These are phyloP conservation scores for Rhizophagus sp. DNA, from an alignment of 192 early-diverging fungal genomes.

Conservation along the genomic window DNA sequence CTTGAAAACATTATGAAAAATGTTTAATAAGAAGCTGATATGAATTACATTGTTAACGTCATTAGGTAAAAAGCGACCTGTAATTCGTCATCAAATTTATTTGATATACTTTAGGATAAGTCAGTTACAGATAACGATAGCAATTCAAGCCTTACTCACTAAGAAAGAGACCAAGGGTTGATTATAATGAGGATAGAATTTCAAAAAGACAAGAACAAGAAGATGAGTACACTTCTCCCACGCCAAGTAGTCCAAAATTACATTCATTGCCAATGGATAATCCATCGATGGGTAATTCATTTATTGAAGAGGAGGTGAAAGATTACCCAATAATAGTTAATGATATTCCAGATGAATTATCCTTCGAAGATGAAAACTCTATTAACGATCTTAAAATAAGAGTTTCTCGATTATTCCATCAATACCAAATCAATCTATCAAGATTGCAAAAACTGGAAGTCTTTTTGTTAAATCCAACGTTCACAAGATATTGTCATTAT, in stretches of 20 bases:
- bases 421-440: no score
- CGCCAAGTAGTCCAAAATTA: no score
- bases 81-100: conserved; percentile 19
- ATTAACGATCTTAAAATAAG: no score
- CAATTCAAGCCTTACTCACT: not conserved
- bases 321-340: no score
- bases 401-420: no score
- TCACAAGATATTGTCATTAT: conserved; percentile 3
- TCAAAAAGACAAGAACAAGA: not conserved
- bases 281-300: no score
- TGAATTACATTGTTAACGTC: conserved; percentile 15
- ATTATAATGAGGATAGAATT: not conserved
- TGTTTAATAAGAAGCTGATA: conserved; percentile 17
- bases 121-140: not conserved
- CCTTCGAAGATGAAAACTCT: no score
- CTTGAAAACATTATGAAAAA: conserved; percentile 15
- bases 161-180: not conserved
- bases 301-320: no score
- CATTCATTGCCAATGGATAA: no score
- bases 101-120: not conserved
- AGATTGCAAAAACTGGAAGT: not conserved
- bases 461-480: not conserved
- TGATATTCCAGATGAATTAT: no score
- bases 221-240: not conserved
- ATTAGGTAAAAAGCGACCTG: conserved; percentile 10